Conservation (phyloP, 805 yeast species). For the Phaffomyces opuntiae region DNA sequence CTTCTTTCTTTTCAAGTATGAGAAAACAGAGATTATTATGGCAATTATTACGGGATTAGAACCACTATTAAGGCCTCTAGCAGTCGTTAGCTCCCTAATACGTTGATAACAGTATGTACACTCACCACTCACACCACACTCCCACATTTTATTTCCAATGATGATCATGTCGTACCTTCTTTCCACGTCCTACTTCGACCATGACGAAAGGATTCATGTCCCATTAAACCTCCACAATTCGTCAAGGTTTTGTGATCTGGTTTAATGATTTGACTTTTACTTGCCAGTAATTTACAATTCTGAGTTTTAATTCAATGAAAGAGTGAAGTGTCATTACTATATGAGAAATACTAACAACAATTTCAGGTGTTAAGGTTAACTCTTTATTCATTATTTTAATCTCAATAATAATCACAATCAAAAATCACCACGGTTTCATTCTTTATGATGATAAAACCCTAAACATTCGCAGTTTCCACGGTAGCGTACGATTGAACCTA, state of each 20-base stretch:
- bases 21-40: too few relatives aligned
- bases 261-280: constrained; percentile 47
- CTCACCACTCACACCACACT: too few relatives aligned
- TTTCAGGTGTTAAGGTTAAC: constrained; percentile 6
- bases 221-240: constrained; percentile 22
- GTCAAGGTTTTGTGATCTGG: constrained; percentile 14
- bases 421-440: not conserved
- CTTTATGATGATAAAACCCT: constrained; percentile 69
- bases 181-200: constrained; percentile 89
- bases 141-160: constrained; percentile 13
- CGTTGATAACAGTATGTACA: not conserved
- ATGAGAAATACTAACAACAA: not conserved
- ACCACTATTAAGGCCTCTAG: too few relatives aligned
- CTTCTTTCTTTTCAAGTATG: not conserved
- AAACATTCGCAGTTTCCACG: constrained; percentile 96
- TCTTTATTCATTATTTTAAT: not conserved
- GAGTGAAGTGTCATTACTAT: not conserved
- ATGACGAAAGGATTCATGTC: constrained; percentile 61
- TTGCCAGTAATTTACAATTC: constrained; percentile 77
- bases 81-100: too few relatives aligned
- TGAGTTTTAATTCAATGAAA: constrained; percentile 31
- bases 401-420: too few relatives aligned
- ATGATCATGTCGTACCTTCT: constrained; percentile 63
- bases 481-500: constrained; percentile 86
- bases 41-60: too few relatives aligned